These are phyloP conservation scores for Berberis vulgaris DNA, from an alignment of 164 flowering plant species.

Conservation along the genomic window DNA sequence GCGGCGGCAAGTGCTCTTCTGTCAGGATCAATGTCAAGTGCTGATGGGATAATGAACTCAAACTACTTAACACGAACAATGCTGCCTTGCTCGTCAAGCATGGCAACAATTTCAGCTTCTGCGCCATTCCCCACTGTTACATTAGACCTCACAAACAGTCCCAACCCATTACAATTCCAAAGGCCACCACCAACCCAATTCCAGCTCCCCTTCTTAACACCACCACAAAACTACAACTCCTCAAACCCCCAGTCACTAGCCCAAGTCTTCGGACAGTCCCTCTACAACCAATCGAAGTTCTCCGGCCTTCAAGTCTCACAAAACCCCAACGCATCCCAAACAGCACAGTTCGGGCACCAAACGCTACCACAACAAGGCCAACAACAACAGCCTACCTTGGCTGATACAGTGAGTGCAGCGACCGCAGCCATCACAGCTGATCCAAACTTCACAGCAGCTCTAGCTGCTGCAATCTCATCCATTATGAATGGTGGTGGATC, in stretches of 20 bases:
- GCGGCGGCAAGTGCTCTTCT: constrained; percentile 68
- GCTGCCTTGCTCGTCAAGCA: constrained; percentile 46
- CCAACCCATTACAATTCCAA: constrained; percentile 42
- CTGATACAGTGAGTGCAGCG: constrained; percentile 36
- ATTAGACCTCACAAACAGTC: constrained; percentile 56
- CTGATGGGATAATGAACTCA: constrained; percentile 54
- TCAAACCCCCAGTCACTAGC: constrained; percentile 19
- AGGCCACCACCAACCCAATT: constrained; percentile 41
- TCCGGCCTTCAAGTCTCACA: constrained; percentile 59
- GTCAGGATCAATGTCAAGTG: constrained; percentile 70
- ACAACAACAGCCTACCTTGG: constrained; percentile 18
- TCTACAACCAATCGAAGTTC: constrained; percentile 62
- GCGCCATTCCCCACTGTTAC: constrained; percentile 84
- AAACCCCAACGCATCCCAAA: constrained; percentile 17
- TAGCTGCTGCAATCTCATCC: constrained; percentile 52
- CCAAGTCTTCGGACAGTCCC: constrained; percentile 49
- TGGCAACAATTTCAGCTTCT: constrained; percentile 78
- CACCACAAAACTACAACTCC: constrained; percentile 13
- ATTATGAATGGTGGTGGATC: constrained; percentile 25
- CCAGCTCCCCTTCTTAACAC: constrained; percentile 32
- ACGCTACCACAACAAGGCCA: constrained; percentile 7
- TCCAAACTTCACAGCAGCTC: constrained; percentile 50
- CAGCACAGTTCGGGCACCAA: constrained; percentile 2
- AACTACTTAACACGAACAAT: constrained; percentile 39
- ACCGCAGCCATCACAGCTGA: constrained; percentile 47